A percentile compares a stretch with the other conserved stretches of the same genome.
Evolutionary conservation across 2,329 filamentous ascomycete genomes (phyloP).

Genomic region (Fusarium palustre): DNA sequence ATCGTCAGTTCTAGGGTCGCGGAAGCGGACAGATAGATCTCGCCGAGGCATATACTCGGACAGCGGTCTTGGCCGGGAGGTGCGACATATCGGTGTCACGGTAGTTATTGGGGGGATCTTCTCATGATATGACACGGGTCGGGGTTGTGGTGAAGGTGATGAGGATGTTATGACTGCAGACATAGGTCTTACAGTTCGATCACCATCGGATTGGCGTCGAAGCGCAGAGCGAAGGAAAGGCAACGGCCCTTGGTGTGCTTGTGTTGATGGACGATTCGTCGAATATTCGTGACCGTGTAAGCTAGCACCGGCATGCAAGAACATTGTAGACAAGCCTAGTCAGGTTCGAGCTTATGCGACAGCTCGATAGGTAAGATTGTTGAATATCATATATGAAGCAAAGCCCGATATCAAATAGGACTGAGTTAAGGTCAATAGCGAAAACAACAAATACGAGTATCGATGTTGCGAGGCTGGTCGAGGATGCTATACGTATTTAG

Average conservation of each 20-base stretch:
- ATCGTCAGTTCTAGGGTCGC: slow-evolving; percentile 51
- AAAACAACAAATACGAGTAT: slow-evolving; percentile 2
- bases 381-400: background rate
- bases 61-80: slow-evolving; percentile 48
- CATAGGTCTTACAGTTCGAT: slow-evolving; percentile 36
- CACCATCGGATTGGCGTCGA: slow-evolving; percentile 50
- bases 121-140: slow-evolving; percentile 47
- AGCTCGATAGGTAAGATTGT: slow-evolving; percentile 17
- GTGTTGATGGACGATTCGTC: slow-evolving; percentile 49
- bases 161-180: slow-evolving; percentile 25
- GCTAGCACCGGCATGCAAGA: slow-evolving; percentile 69
- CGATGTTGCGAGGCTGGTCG: slow-evolving; percentile 18
- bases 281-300: slow-evolving; percentile 72
- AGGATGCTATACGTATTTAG: slow-evolving; percentile 38
- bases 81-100: slow-evolving; percentile 37
- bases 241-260: slow-evolving; percentile 52
- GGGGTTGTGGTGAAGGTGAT: slow-evolving; percentile 20
- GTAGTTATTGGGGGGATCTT: slow-evolving; percentile 27
- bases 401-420: slow-evolving; percentile 1
- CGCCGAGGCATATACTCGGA: slow-evolving; percentile 56
- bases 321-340: slow-evolving; percentile 57
- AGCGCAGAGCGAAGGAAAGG: slow-evolving; percentile 59
- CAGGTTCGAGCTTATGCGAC: slow-evolving; percentile 37
- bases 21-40: slow-evolving; percentile 62
- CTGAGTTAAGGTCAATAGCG: background rate